A percentile compares a stretch with the other conserved stretches of the same genome.
Conservation (phyloP, 129 eudicot genomes). For the Helianthus tuberosus region DNA sequence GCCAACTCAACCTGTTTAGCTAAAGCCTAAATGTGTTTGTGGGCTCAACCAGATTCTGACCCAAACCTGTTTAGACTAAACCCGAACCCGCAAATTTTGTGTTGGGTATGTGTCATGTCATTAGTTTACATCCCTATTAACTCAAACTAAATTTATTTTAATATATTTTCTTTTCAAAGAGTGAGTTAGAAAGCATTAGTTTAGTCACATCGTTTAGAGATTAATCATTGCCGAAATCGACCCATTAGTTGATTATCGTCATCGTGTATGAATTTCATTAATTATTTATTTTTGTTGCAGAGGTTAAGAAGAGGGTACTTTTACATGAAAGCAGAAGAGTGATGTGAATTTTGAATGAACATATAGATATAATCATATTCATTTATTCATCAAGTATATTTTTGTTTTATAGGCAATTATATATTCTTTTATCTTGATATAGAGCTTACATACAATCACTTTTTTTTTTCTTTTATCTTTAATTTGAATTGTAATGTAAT, state of each 20-base stretch:
- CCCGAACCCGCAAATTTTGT: too few species aligned
- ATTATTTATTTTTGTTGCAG: constrained; percentile 42
- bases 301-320: constrained; percentile 67
- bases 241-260: neutral
- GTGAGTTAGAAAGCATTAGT: neutral
- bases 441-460: constrained; percentile 38
- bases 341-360: constrained; percentile 52
- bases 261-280: too few species aligned
- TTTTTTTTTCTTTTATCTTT: neutral
- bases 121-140: too few species aligned
- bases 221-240: neutral
- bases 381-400: constrained; percentile 32
- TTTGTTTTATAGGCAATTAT: constrained; percentile 41
- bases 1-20: too few species aligned
- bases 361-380: constrained; percentile 26
- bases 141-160: neutral
- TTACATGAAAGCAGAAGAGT: constrained; percentile 70
- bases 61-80: too few species aligned
- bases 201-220: neutral
- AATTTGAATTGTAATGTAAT: constrained; percentile 17
- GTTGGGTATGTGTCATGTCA: too few species aligned
- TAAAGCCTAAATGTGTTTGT: too few species aligned
- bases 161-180: neutral
- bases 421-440: constrained; percentile 52
- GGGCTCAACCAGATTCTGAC: too few species aligned